Percentiles rank a stretch among this genome's conserved stretches.
phyloP scores from a whole-genome alignment of 2,329 filamentous ascomycete genomes.

The Trematosphaeria pertusa region DNA sequence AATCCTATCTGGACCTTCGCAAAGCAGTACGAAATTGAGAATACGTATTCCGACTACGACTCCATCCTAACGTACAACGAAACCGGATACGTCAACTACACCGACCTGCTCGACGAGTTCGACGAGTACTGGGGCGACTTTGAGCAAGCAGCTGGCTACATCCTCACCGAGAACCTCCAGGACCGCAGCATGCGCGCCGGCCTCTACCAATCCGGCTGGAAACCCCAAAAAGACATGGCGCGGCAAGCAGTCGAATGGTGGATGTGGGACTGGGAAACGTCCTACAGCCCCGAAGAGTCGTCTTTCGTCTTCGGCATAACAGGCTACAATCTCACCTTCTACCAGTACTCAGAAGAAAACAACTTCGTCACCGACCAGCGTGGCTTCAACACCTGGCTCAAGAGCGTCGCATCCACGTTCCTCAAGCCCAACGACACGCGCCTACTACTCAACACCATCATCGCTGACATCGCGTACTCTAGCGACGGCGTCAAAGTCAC shows the following conservation, averaged over 20 bases:
- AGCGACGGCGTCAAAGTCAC: constrained; percentile 61
- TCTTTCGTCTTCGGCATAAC: constrained; percentile 63
- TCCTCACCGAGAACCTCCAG: constrained; percentile 66
- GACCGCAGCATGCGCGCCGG: constrained; percentile 67
- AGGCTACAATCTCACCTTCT: constrained; percentile 67
- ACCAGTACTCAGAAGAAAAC: constrained; percentile 67
- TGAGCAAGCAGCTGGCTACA: constrained; percentile 61
- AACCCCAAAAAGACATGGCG: constrained; percentile 62
- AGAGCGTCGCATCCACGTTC: constrained; percentile 65
- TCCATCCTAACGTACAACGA: constrained; percentile 68
- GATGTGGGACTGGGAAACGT: constrained; percentile 65
- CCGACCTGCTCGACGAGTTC: constrained; percentile 58
- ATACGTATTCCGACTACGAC: constrained; percentile 64
- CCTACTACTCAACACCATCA: constrained; percentile 64
- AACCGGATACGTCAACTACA: constrained; percentile 61
- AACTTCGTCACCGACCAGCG: constrained; percentile 68
- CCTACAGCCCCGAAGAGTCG: constrained; percentile 63
- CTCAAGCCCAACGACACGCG: constrained; percentile 62
- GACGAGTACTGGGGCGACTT: constrained; percentile 55
- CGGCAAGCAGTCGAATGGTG: constrained; percentile 69
- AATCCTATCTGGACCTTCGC: constrained; percentile 69
- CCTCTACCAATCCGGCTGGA: constrained; percentile 67
- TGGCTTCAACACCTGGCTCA: constrained; percentile 66
- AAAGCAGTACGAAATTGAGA: constrained; percentile 65
- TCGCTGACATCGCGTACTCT: constrained; percentile 63